Base-by-base conservation (phyloP, 2,329 filamentous ascomycete genomes). In the Cryphonectria naterciae region DNA sequence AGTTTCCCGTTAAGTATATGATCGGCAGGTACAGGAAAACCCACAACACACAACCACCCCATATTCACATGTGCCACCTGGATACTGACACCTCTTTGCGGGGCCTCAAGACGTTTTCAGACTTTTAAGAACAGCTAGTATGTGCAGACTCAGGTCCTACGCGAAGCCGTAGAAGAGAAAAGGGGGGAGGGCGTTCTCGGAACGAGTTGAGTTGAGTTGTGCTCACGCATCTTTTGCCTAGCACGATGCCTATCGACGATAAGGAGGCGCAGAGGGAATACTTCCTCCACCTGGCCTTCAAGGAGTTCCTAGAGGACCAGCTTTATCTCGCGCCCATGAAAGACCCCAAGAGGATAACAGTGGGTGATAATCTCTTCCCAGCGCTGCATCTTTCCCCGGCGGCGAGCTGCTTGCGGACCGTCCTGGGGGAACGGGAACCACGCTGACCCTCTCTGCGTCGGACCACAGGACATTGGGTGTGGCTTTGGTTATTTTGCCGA, bases 121-220 rank as follows among this genome's bases (percentile, higher is more conserved):
- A 64, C 61, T 43, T 64, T 64, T 28, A 64, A 64, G 39, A 64
- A 64, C 61, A 64, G 61, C 61, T 64, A 64, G 61, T 64, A 64
- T 15, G 61, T 64, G 4, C 11, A 25, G 10, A 4, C 17, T 3
- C 39, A 58, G 28, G 15, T 25, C 52, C 49, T 54, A 7, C 15
- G 41, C 22, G 46, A n/a, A 19, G 46, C 37, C 10, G 37, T 10
- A 39, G 37, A 39, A 32, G 32, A 32, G 32, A 32, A 32, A 32
- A 3, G 46, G 22, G 19, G 22, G 7, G 22, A 8, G 19, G 7
- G 1, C n/a, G n/a, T n/a, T n/a, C n/a, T 15, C 2, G 52, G 41
- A 13, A 22, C 58, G 32, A 35, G 58, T 61, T 15, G 32, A 15
- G 37, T 41, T 25, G 46, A n/a, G 56, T 60, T 60, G 32, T 39